These are phyloP conservation scores for Colletotrichum euphorbiae DNA, from an alignment of 2,329 filamentous ascomycete species.

Conservation along the genomic window DNA sequence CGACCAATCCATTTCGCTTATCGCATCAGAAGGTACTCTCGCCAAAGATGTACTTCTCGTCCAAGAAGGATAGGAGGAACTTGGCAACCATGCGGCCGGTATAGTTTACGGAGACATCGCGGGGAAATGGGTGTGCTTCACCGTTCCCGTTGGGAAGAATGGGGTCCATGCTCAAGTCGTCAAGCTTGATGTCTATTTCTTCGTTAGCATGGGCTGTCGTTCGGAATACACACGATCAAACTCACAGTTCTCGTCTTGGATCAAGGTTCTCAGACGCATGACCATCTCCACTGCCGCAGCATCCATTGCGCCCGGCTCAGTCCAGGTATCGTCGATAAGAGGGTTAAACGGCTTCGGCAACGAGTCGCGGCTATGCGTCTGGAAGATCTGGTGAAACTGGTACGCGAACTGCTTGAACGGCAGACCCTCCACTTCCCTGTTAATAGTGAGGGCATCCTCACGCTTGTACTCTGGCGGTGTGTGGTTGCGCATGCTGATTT, in stretches of 20 bases:
- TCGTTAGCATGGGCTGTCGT: slow-evolving; percentile 14
- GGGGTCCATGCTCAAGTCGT: slow-evolving; percentile 59
- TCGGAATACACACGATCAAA: background rate
- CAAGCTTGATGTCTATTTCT: slow-evolving; percentile 52
- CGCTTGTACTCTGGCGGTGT: slow-evolving; percentile 53
- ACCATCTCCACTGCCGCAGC: slow-evolving; percentile 59
- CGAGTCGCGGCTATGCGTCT: slow-evolving; percentile 64
- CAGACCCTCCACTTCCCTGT: slow-evolving; percentile 66
- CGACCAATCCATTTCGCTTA: background rate
- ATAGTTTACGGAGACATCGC: slow-evolving; percentile 62
- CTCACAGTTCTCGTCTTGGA: slow-evolving; percentile 60
- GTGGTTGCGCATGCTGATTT: slow-evolving; percentile 58
- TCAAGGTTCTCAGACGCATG: slow-evolving; percentile 55
- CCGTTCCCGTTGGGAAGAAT: slow-evolving; percentile 54
- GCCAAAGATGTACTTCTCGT: slow-evolving; percentile 62
- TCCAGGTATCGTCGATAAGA: slow-evolving; percentile 58
- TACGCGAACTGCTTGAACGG: slow-evolving; percentile 71
- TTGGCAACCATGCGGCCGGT: slow-evolving; percentile 64
- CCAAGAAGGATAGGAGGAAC: slow-evolving; percentile 66
- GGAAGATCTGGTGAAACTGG: slow-evolving; percentile 70
- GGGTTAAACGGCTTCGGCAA: slow-evolving; percentile 66
- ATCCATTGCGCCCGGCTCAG: slow-evolving; percentile 60
- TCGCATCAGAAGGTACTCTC: background rate
- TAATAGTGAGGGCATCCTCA: slow-evolving; percentile 58
- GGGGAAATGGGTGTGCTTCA: slow-evolving; percentile 59